Conservation (phyloP, 2,329 filamentous ascomycete species). For the Penicillium expansum region DNA sequence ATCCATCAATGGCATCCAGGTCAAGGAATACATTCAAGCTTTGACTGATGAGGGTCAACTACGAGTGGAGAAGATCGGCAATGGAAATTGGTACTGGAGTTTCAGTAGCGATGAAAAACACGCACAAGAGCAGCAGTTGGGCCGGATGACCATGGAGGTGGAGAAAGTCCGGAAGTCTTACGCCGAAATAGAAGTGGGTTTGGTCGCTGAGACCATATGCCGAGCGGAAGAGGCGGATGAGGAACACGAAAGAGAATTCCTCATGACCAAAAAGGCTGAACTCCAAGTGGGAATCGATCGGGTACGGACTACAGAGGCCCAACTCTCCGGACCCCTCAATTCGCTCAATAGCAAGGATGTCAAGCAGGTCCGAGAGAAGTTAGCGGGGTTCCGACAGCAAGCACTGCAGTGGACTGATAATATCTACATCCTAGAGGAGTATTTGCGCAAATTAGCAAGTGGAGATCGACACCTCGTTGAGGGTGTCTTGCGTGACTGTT, state of each 20-base stretch:
- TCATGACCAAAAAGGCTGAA: constrained; percentile 23
- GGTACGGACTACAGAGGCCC: constrained; percentile 38
- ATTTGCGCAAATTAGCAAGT: constrained; percentile 37
- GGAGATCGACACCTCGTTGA: constrained; percentile 47
- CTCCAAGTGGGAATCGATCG: constrained; percentile 32
- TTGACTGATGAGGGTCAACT: constrained; percentile 62
- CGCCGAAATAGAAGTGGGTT: constrained; percentile 35
- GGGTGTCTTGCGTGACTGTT: constrained; percentile 47
- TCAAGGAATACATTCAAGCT: constrained; percentile 64
- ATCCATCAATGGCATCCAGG: constrained; percentile 64
- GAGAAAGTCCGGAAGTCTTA: constrained; percentile 27
- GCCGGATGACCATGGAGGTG: constrained; percentile 30
- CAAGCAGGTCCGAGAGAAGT: constrained; percentile 34
- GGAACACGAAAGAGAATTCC: constrained; percentile 20
- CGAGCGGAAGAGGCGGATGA: constrained; percentile 27
- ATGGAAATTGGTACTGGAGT: constrained; percentile 70
- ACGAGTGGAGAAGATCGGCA: constrained; percentile 67
- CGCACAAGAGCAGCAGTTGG: constrained; percentile 38
- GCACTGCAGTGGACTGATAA: constrained; percentile 46
- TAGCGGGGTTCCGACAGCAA: constrained; percentile 30
- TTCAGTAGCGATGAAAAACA: constrained; percentile 60
- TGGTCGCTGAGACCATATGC: constrained; percentile 38
- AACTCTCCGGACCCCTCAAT: constrained; percentile 19
- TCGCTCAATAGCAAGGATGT: constrained; percentile 35
- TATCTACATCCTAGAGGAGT: constrained; percentile 44